phyloP scores from a whole-genome alignment of 2,329 filamentous ascomycete genomes.

The Colletotrichum gloeosporioides region DNA sequence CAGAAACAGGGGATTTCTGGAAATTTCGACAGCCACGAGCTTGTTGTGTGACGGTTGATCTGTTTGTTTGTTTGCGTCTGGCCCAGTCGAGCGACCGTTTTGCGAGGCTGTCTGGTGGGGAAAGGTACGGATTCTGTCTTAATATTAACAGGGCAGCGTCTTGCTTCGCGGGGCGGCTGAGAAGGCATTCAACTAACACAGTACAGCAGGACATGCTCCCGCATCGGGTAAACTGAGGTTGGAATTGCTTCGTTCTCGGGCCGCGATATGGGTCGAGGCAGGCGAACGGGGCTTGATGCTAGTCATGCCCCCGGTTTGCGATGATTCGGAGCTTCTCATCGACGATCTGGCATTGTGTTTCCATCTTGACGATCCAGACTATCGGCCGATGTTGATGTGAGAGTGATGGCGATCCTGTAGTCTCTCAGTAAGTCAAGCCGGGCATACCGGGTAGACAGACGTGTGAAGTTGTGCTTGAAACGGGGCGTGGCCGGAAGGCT shows the following conservation, averaged over 20 bases:
- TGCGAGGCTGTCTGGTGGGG: background rate
- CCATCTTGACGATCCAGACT: background rate
- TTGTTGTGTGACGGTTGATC: background rate
- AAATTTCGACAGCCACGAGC: background rate
- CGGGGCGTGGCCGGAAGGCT: background rate
- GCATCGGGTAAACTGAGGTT: background rate
- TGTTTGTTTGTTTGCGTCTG: background rate
- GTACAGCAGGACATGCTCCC: background rate
- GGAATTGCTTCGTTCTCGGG: background rate
- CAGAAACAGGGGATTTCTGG: background rate
- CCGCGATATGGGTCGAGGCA: background rate
- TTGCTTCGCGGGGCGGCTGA: background rate
- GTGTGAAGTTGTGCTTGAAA: background rate
- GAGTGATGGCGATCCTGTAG: background rate
- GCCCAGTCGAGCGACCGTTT: background rate
- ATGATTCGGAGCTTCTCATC: conserved; percentile 4
- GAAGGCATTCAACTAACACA: background rate
- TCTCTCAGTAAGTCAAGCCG: background rate
- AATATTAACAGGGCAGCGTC: background rate
- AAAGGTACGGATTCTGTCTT: background rate
- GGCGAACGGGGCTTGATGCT: background rate
- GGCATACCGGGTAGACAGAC: background rate
- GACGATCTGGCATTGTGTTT: background rate
- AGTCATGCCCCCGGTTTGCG: background rate
- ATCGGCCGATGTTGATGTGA: background rate